phyloP scores from a whole-genome alignment of 345 rosid genomes.

The Ceriops zippeliana region DNA sequence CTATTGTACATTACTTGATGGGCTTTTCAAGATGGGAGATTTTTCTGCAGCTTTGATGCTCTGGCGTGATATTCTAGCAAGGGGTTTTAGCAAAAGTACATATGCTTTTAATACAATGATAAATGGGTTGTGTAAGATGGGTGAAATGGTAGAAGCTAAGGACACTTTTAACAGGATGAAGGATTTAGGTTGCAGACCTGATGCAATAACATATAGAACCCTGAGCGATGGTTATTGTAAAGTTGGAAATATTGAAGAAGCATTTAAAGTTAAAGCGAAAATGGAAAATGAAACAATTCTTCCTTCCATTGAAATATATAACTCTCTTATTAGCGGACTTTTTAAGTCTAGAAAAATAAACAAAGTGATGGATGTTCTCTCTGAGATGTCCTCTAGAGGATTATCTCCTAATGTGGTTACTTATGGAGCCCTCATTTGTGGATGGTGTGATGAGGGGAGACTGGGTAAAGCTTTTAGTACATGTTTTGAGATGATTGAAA shows the following conservation, averaged over 20 bases:
- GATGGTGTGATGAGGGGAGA: slow-evolving; percentile 64
- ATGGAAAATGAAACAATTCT: slow-evolving; percentile 47
- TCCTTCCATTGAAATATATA: slow-evolving; percentile 58
- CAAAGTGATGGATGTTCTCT: slow-evolving; percentile 41
- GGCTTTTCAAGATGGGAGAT: slow-evolving; percentile 65
- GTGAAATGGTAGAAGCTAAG: slow-evolving; percentile 63
- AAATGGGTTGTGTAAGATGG: slow-evolving; percentile 64
- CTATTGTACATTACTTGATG: slow-evolving; percentile 66
- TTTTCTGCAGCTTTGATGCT: slow-evolving; percentile 50
- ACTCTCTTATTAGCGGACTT: slow-evolving; percentile 53
- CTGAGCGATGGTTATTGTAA: slow-evolving; percentile 72
- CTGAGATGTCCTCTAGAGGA: slow-evolving; percentile 39
- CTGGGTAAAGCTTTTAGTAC: slow-evolving; percentile 54
- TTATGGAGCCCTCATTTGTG: slow-evolving; percentile 53
- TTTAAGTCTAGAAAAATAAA: slow-evolving; percentile 43
- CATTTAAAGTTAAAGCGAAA: slow-evolving; percentile 45
- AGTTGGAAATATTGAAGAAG: slow-evolving; percentile 63
- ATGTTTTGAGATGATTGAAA: slow-evolving; percentile 60
- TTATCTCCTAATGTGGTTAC: slow-evolving; percentile 52
- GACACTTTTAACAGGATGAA: slow-evolving; percentile 54
- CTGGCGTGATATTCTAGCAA: slow-evolving; percentile 66
- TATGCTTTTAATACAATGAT: slow-evolving; percentile 69
- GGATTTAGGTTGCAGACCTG: slow-evolving; percentile 56
- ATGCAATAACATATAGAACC: slow-evolving; percentile 63
- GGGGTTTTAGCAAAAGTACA: slow-evolving; percentile 50